phyloP scores from a whole-genome alignment of 129 eudicot genomes.

The Pittosporum tobira region DNA sequence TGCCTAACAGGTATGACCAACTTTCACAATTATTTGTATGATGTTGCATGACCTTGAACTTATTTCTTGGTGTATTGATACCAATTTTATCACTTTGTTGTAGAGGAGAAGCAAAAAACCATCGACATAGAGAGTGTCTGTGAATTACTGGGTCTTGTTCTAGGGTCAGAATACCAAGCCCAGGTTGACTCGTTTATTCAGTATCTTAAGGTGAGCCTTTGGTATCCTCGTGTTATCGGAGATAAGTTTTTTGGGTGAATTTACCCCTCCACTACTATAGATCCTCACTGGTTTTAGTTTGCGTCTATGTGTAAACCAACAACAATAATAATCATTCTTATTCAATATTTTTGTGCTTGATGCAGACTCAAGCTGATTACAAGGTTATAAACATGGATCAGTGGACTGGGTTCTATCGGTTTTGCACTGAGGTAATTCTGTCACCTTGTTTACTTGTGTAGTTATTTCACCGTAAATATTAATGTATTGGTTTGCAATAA shows the following conservation, averaged over 20 bases:
- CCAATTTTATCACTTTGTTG: conserved; percentile 10
- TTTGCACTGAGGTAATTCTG: conserved; percentile 89
- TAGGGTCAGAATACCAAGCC: conserved; percentile 62
- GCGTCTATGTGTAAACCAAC: not conserved
- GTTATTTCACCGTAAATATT: no score
- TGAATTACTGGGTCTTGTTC: conserved; percentile 75
- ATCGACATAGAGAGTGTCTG: conserved; percentile 93
- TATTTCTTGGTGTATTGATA: not conserved
- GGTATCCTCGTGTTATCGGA: not conserved
- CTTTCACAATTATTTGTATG: not conserved
- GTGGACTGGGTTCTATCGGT: conserved; percentile 91
- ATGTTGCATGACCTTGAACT: not conserved
- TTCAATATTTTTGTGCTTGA: conserved; percentile 4
- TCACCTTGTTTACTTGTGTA: no score
- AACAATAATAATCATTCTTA: not conserved
- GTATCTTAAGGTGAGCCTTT: conserved; percentile 53
- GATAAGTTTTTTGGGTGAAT: not conserved
- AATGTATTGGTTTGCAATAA: not conserved
- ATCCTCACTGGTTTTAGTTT: not conserved
- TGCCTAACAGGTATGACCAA: conserved; percentile 68
- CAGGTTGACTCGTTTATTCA: conserved; percentile 73
- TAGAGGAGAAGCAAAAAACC: conserved; percentile 96
- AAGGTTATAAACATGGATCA: conserved; percentile 96
- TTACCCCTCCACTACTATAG: no score
- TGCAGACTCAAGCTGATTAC: conserved; percentile 80